Conservation (phyloP, 2,329 filamentous ascomycete genomes). For the Hymenoscyphus linearis region DNA sequence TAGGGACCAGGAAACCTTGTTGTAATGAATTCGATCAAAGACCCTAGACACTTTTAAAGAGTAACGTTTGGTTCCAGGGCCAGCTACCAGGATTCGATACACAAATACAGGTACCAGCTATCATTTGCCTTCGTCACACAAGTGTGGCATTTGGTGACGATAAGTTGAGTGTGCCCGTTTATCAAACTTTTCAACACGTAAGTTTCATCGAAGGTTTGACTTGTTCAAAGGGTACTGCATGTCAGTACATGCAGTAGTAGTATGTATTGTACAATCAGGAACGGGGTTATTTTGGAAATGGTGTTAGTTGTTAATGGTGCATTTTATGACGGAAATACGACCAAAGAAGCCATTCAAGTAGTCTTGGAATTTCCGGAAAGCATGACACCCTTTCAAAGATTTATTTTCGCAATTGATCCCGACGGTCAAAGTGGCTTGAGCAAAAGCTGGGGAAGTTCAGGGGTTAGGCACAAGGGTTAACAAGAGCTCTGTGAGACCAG, state of each 20-base stretch:
- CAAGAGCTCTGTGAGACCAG: neutral
- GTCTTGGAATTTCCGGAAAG: neutral
- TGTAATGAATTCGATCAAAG: neutral
- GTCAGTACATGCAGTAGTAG: neutral
- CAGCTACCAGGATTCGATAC: neutral
- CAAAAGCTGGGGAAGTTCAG: constrained; percentile 23
- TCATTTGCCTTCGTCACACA: neutral
- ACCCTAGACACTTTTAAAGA: neutral
- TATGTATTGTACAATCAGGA: neutral
- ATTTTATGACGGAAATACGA: neutral
- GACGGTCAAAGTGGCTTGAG: constrained; percentile 15
- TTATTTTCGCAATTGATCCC: neutral
- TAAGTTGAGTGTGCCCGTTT: neutral
- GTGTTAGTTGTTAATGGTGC: neutral
- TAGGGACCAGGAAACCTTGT: neutral
- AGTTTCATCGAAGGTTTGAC: neutral
- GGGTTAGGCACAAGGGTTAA: constrained; percentile 4
- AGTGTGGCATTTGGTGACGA: neutral
- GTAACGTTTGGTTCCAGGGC: neutral
- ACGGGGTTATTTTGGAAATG: neutral
- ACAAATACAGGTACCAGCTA: neutral
- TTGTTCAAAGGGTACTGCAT: neutral
- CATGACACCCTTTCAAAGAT: neutral
- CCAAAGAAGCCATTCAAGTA: neutral
- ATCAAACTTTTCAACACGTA: neutral